Evolutionary conservation across 768 basidiomycete genomes (phyloP), one percentile per base, ranked within the genome.

Genomic region (Obba rivulosa): DNA sequence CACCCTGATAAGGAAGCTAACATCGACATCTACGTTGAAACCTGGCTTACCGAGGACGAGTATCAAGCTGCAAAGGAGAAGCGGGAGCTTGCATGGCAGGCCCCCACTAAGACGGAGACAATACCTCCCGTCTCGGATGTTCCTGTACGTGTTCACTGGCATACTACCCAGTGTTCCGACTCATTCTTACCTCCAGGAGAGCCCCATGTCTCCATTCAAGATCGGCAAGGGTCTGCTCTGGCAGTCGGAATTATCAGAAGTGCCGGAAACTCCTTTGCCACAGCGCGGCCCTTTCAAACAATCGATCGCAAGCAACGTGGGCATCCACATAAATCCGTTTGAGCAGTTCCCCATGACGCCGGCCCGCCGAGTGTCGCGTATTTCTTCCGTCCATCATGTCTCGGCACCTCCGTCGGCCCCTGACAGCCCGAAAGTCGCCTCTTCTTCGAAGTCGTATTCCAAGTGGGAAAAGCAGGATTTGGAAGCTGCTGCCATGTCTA

Each of bases 401-500:
- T 57, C 58, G 42, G 47, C 55, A 18, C 60, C 62, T 2, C 54
- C 67, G 47, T 49, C 57, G 49, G 48, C 52, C 34, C 57, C 56
- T 21, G 80, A 83, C 51, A 81, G 76, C 55, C 82, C 85, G 5
- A 81, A 81, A 46, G 57, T 71, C 14, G 62, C 65, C n/a, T n/a
- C n/a, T 22, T 55, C 62, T 38, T 65, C 69, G 2, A 73, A 70
- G 55, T 72, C 73, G 17, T 83, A 80, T 55, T 84, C 85, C 3
- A 89, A 87, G 66, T 89, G 85, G 85, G 88, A 91, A 64, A 90
- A 88, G 52, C 87, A 91, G 63, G 87, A 92, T 56, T 64, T 87
- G 24, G 88, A 92, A 57, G 88, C 88, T 3, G 78, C 79, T 37
- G 85, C 87, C 20, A 83, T 91, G 76, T 77, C 77, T 57, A 83